A percentile compares a stretch with the other conserved stretches of the same genome.
These are phyloP conservation scores for Ophiostoma populinum DNA, from an alignment of 2,329 filamentous ascomycete species.

Conservation along the genomic window DNA sequence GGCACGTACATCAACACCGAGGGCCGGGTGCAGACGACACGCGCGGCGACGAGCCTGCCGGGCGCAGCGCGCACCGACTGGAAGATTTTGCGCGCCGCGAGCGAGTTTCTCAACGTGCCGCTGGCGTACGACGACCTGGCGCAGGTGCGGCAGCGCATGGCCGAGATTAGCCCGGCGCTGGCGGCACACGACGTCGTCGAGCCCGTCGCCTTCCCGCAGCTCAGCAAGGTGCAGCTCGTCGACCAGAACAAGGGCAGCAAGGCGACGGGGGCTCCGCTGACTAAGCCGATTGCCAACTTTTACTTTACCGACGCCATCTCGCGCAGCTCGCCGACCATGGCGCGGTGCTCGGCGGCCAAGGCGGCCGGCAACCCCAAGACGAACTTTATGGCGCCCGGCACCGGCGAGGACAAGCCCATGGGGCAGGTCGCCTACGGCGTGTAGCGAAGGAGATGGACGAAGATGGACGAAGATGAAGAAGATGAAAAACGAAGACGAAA, in stretches of 20 bases:
- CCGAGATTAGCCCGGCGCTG: conserved; percentile 81
- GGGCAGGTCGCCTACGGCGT: conserved; percentile 42
- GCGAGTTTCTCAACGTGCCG: conserved; percentile 75
- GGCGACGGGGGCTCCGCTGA: conserved; percentile 54
- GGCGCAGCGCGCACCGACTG: conserved; percentile 89
- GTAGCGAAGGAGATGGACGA: conserved; percentile 17
- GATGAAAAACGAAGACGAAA: neutral
- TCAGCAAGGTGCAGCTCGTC: conserved; percentile 88
- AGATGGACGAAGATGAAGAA: neutral
- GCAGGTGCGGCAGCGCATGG: conserved; percentile 78
- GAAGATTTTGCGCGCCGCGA: conserved; percentile 92
- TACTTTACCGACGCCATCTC: conserved; percentile 97
- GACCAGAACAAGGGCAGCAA: conserved; percentile 88
- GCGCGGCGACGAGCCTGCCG: conserved; percentile 72
- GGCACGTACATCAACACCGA: conserved; percentile 97
- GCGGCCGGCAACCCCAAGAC: conserved; percentile 61
- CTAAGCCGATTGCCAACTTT: conserved; percentile 84
- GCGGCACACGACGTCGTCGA: conserved; percentile 85
- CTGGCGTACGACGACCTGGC: conserved; percentile 90
- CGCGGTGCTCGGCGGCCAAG: conserved; percentile 88
- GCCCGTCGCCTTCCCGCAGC: conserved; percentile 49
- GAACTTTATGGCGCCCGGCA: conserved; percentile 61
- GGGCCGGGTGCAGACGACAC: conserved; percentile 85
- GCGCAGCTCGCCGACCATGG: conserved; percentile 94
- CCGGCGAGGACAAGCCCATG: conserved; percentile 43